These are phyloP conservation scores for Diaporthe capsici DNA, from an alignment of 2,329 filamentous ascomycete species.

Conservation along the genomic window DNA sequence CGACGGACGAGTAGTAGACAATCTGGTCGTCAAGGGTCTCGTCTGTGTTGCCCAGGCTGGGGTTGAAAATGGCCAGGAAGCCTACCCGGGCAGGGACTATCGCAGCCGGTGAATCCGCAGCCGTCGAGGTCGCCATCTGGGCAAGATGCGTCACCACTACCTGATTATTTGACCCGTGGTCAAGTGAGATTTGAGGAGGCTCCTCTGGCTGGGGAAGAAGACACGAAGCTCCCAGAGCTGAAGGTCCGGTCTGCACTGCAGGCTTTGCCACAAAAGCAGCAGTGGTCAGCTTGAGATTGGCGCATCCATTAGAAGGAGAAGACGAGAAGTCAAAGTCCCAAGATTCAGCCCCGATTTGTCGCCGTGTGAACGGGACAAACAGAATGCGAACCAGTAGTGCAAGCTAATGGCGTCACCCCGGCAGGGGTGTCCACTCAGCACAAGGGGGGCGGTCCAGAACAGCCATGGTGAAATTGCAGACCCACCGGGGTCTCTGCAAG, in stretches of 20 bases:
- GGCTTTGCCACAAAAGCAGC: conserved; percentile 19
- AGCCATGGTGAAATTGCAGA: no score
- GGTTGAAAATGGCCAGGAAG: conserved; percentile 96
- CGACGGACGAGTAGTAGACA: conserved; percentile 87
- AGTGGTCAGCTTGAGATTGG: not conserved
- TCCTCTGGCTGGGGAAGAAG: not conserved
- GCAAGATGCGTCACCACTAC: not conserved
- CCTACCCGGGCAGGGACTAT: conserved; percentile 86
- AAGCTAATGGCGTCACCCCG: conserved; percentile 30
- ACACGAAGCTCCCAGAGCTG: conserved; percentile 10
- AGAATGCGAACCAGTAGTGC: conserved; percentile 2
- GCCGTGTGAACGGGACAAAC: not conserved
- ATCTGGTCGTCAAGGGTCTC: conserved; percentile 82
- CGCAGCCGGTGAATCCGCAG: conserved; percentile 25
- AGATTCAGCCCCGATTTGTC: not conserved
- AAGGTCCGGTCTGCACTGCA: conserved; percentile 23
- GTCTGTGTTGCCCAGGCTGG: conserved; percentile 75
- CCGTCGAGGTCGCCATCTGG: conserved; percentile 27
- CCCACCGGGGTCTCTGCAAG: no score
- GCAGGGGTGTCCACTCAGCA: not conserved
- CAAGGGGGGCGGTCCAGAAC: not conserved
- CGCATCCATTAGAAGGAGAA: not conserved
- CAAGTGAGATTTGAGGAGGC: not conserved
- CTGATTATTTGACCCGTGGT: not conserved
- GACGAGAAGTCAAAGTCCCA: not conserved